Evolutionary conservation across 371 early-diverging fungal species (phyloP).

Genomic region (Zancudomyces culisetae): DNA sequence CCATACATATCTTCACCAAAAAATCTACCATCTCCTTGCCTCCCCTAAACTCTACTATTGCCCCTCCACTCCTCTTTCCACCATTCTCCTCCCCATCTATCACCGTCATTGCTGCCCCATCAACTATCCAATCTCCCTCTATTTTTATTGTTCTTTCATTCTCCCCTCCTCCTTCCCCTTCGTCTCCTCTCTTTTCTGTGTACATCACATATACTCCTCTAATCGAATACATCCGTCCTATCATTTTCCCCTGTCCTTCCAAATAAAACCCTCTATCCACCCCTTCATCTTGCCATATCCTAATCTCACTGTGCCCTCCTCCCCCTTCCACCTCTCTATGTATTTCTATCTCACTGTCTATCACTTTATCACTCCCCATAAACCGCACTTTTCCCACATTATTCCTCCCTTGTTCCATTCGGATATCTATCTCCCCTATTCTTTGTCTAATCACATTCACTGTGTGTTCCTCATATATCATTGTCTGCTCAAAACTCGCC

Average conservation of each 20-base stretch:
- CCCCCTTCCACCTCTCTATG: not conserved
- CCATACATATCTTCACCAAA: slow-evolving; percentile 10
- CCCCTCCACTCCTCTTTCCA: slow-evolving; percentile 5
- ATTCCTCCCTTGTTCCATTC: slow-evolving; percentile 11
- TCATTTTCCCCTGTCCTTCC: not conserved
- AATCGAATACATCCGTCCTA: not conserved
- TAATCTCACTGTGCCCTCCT: not conserved
- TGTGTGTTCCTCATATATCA: slow-evolving; percentile 53
- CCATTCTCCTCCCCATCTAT: slow-evolving; percentile 24
- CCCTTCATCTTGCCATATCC: not conserved
- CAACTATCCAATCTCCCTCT: slow-evolving; percentile 4
- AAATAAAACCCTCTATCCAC: not conserved
- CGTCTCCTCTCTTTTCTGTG: not conserved
- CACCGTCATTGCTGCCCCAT: slow-evolving; percentile 22
- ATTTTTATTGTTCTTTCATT: not conserved
- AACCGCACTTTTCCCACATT: slow-evolving; percentile 33
- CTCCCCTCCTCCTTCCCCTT: not conserved
- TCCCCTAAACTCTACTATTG: slow-evolving; percentile 17
- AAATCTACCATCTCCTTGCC: slow-evolving; percentile 15
- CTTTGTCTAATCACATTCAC: slow-evolving; percentile 28
- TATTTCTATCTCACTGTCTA: slow-evolving; percentile 32
- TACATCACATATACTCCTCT: not conserved
- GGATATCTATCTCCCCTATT: not conserved
- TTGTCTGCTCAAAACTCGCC: slow-evolving; percentile 48
- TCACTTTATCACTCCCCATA: slow-evolving; percentile 37